Conservation (phyloP, 2,329 filamentous ascomycete genomes). For the Triangularia verruculosa region DNA sequence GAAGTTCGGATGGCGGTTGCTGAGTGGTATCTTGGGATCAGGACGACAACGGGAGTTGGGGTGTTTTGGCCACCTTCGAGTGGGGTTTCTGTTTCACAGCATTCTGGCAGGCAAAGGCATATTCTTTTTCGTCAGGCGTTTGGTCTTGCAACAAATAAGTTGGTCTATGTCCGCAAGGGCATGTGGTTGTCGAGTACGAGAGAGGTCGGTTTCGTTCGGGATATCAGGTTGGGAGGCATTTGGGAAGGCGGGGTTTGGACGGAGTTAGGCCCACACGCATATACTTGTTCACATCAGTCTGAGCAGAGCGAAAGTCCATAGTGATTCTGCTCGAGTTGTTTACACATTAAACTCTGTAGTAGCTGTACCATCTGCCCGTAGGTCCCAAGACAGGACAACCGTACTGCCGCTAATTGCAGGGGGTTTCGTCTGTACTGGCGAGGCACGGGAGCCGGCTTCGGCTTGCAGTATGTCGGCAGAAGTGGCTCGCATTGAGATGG, state of each 20-base stretch:
- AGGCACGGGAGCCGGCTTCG: neutral
- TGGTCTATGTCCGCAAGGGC: neutral
- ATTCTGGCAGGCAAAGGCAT: constrained; percentile 10
- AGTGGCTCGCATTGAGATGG: neutral
- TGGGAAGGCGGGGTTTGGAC: neutral
- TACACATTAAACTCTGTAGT: neutral
- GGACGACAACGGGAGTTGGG: constrained; percentile 3
- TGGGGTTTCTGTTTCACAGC: constrained; percentile 2
- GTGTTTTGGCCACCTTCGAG: constrained; percentile 7
- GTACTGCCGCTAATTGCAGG: neutral
- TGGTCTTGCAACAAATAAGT: neutral
- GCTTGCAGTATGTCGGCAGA: neutral
- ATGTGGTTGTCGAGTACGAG: neutral
- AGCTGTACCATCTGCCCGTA: too few relatives aligned
- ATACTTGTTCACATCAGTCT: neutral
- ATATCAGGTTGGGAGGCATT: neutral
- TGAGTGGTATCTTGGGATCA: neutral
- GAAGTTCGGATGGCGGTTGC: neutral
- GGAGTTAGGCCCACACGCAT: neutral
- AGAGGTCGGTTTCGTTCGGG: neutral
- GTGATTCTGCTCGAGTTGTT: neutral
- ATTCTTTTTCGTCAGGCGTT: neutral
- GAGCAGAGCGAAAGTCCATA: neutral
- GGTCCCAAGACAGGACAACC: neutral
- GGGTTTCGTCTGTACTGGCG: neutral